These are phyloP conservation scores for Nepenthes gracilis DNA, from an alignment of 148 eudicot species.

Conservation along the genomic window DNA sequence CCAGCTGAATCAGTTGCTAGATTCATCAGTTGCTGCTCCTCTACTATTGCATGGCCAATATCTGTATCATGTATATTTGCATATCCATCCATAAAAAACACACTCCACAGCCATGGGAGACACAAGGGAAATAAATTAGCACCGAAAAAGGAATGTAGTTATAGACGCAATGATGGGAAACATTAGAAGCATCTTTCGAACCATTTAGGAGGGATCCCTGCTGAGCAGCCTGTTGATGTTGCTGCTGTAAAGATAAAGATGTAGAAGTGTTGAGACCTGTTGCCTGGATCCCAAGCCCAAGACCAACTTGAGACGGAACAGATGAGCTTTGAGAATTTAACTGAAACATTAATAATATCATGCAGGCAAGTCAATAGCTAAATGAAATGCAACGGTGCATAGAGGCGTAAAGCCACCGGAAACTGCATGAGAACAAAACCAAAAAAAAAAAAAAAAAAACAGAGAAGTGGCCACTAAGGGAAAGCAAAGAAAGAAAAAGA, in stretches of 20 bases:
- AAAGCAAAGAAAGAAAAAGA: no score
- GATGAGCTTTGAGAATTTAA: slow-evolving; percentile 75
- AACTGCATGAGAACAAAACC: no score
- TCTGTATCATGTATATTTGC: slow-evolving; percentile 24
- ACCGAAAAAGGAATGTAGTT: neutral
- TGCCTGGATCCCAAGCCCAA: slow-evolving; percentile 64
- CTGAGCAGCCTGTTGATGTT: slow-evolving; percentile 51
- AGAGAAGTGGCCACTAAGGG: no score
- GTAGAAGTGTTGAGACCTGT: slow-evolving; percentile 40
- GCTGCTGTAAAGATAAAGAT: slow-evolving; percentile 56
- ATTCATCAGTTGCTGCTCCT: slow-evolving; percentile 51
- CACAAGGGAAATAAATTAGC: neutral
- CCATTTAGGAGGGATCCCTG: slow-evolving; percentile 41
- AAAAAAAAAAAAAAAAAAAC: neutral
- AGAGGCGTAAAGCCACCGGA: no score
- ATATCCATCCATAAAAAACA: neutral
- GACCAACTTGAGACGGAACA: slow-evolving; percentile 54
- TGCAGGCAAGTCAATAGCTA: neutral
- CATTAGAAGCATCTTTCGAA: slow-evolving; percentile 65
- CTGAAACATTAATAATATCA: slow-evolving; percentile 30
- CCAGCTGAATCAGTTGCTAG: slow-evolving; percentile 43
- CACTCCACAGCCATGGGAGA: neutral
- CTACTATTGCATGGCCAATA: slow-evolving; percentile 35
- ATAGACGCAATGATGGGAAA: neutral
- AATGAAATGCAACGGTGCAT: no score